Evolutionary conservation across 2,329 filamentous ascomycete genomes (phyloP).

Genomic region (Trichophaea hybrida): DNA sequence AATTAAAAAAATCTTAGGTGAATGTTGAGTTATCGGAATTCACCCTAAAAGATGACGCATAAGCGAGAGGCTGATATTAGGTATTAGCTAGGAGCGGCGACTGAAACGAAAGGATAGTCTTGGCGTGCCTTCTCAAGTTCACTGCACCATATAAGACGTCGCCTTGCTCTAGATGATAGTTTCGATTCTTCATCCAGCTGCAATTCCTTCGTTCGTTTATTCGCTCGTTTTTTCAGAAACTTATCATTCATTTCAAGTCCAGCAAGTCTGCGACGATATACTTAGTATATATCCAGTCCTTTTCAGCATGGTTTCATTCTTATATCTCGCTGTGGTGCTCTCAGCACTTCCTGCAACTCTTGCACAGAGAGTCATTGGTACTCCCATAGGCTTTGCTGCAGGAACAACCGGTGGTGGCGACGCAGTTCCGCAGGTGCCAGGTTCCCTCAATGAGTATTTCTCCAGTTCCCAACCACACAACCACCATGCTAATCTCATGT

Average conservation of each 20-base stretch:
- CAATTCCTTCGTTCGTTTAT: neutral
- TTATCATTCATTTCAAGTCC: no score
- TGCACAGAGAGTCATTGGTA: constrained; percentile 11
- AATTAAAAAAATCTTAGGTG: no score
- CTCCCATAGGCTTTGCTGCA: constrained; percentile 19
- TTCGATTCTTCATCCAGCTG: neutral
- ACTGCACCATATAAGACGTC: no score
- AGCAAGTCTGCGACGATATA: neutral
- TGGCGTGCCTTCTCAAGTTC: no score
- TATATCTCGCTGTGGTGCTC: neutral
- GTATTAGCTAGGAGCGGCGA: no score
- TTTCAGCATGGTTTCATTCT: neutral
- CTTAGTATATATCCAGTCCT: neutral
- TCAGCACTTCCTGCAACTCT: constrained; percentile 4
- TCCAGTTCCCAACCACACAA: neutral
- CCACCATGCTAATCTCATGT: neutral
- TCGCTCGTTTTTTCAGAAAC: neutral
- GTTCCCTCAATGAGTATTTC: constrained; percentile 36
- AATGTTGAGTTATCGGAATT: no score
- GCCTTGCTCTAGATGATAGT: no score
- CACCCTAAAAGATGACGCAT: no score
- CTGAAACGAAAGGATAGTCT: no score
- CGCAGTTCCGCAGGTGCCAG: constrained; percentile 41
- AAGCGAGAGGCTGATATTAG: no score
- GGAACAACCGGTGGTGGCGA: constrained; percentile 47